Evolutionary conservation across 202 grass and related monocot genomes (phyloP).

Genomic region (Brachypodium distachyon): DNA sequence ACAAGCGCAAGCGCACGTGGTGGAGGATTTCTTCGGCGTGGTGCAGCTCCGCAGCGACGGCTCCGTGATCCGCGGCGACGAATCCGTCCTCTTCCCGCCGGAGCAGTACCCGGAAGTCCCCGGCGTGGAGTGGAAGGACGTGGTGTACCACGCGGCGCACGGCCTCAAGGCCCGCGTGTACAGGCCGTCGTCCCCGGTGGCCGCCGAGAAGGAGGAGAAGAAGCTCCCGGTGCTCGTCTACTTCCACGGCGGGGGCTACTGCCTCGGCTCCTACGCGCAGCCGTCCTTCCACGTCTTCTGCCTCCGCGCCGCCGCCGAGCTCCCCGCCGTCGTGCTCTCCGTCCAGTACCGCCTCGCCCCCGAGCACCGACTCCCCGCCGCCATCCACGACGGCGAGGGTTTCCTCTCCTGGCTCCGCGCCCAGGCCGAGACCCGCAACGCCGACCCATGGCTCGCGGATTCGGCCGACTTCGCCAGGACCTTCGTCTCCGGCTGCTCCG

Average conservation of each 20-base stretch:
- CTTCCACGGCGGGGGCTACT: constrained; percentile 57
- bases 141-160: not conserved
- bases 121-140: constrained; percentile 16
- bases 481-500: constrained; percentile 42
- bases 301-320: constrained; percentile 25
- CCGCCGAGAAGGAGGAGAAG: not conserved
- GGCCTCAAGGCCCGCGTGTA: constrained; percentile 36
- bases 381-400: constrained; percentile 23
- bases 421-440: not conserved
- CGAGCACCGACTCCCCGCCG: constrained; percentile 36
- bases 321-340: constrained; percentile 26
- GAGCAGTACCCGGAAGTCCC: not conserved
- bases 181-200: not conserved
- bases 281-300: constrained; percentile 7
- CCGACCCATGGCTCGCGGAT: not conserved
- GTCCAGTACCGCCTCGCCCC: constrained; percentile 42
- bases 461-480: constrained; percentile 5
- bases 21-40: constrained; percentile 16
- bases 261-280: not conserved
- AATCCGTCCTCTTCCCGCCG: not conserved
- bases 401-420: constrained; percentile 20
- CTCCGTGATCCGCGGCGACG: constrained; percentile 39
- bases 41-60: constrained; percentile 14
- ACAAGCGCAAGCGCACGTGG: no score
- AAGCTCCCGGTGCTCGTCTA: no score